Conservation (phyloP, 306 rosid genomes). For the Vachellia pachyceras region DNA sequence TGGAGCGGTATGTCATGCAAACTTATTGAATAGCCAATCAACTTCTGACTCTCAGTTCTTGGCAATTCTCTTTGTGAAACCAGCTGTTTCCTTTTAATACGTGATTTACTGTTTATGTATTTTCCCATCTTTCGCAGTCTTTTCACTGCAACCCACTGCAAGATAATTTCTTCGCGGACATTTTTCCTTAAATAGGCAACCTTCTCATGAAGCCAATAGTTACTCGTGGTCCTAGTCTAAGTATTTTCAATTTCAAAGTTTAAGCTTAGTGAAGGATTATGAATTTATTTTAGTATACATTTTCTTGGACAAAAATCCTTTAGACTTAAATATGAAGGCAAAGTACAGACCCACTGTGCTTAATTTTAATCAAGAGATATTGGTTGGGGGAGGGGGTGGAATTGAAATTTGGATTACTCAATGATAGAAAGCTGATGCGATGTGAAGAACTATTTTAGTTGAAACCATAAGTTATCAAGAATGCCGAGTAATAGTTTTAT, state of each 20-base stretch:
- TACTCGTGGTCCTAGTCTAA: slow-evolving; percentile 21
- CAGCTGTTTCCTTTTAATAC: slow-evolving; percentile 20
- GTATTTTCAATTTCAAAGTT: not conserved
- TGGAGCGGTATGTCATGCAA: slow-evolving; percentile 78
- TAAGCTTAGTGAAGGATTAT: not conserved
- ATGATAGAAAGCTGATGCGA: not conserved
- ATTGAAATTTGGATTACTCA: not conserved
- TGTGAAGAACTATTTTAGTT: not conserved
- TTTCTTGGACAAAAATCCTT: not conserved
- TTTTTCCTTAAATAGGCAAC: slow-evolving; percentile 9
- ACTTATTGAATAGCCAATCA: slow-evolving; percentile 15
- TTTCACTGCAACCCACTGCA: slow-evolving; percentile 24
- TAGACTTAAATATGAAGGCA: not conserved
- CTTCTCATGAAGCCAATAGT: slow-evolving; percentile 21
- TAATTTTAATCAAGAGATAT: not conserved
- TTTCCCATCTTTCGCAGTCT: slow-evolving; percentile 30
- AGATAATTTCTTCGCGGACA: slow-evolving; percentile 25
- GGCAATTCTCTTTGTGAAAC: slow-evolving; percentile 35
- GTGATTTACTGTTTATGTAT: slow-evolving; percentile 4
- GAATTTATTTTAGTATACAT: not conserved
- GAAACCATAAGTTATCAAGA: not conserved
- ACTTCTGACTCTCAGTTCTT: slow-evolving; percentile 24
- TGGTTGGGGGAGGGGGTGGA: not conserved
- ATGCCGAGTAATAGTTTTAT: not conserved
- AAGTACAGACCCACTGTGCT: not conserved